Evolutionary conservation across 352 stramenopile species (phyloP).

Genomic region (Pythium pyrilobum): DNA sequence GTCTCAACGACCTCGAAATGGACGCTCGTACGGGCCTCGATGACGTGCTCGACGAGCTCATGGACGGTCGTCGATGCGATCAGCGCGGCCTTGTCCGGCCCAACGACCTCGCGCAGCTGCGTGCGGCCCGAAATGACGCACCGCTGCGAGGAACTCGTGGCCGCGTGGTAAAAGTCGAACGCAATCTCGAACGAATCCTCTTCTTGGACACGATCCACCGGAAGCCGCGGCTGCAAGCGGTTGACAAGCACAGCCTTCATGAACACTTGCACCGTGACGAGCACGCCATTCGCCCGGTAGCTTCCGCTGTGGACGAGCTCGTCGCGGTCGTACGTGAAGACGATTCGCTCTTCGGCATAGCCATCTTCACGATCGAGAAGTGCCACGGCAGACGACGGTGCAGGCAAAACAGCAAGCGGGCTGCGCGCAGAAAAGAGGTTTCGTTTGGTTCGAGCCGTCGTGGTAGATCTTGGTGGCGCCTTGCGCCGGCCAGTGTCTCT

Average conservation of each 20-base stretch:
- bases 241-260: conserved; percentile 45
- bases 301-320: conserved; percentile 55
- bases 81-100: conserved; percentile 36
- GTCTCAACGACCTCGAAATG: conserved; percentile 17
- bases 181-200: conserved; percentile 49
- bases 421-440: conserved; percentile 21
- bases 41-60: conserved; percentile 49
- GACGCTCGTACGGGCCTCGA: conserved; percentile 35
- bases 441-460: conserved; percentile 17
- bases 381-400: conserved; percentile 35
- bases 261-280: conserved; percentile 43
- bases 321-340: conserved; percentile 41
- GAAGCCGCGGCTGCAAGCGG: conserved; percentile 22
- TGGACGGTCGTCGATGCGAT: conserved; percentile 35
- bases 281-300: conserved; percentile 50
- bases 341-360: conserved; percentile 8
- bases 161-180: conserved; percentile 56
- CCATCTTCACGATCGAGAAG: conserved; percentile 29
- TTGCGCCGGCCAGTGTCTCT: neutral
- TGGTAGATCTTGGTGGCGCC: neutral
- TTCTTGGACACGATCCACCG: conserved; percentile 42
- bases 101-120: conserved; percentile 60
- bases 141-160: conserved; percentile 24
- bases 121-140: conserved; percentile 30
- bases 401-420: conserved; percentile 5